Conservation (phyloP, 2,329 filamentous ascomycete genomes). For the Teratosphaeria nubilosa region DNA sequence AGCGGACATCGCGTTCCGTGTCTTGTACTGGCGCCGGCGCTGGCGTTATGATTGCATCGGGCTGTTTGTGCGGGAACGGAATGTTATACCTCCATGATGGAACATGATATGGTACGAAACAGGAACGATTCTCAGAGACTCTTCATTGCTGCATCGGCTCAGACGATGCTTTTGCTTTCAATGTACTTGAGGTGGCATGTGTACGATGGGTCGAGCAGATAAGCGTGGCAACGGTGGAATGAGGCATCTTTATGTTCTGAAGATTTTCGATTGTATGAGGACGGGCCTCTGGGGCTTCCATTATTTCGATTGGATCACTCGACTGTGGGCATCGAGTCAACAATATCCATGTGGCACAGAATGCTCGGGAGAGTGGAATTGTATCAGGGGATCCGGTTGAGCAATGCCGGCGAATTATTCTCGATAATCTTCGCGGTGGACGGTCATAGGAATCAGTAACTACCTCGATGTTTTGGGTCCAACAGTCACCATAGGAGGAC, state of each 20-base stretch:
- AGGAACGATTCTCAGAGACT: neutral
- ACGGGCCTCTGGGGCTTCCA: neutral
- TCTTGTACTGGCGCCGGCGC: neutral
- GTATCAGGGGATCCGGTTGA: no score
- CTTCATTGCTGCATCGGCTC: neutral
- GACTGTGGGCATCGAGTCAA: neutral
- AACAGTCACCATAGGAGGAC: no score
- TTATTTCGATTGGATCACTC: neutral
- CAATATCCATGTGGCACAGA: neutral
- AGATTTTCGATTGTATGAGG: neutral
- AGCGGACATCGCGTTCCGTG: neutral
- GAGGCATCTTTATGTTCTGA: neutral
- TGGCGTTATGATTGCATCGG: neutral
- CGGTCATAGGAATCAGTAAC: no score
- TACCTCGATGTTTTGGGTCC: no score
- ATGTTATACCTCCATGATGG: neutral
- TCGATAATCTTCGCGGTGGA: no score
- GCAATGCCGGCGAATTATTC: no score
- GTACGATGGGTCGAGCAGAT: neutral
- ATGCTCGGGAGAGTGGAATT: neutral
- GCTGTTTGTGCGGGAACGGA: neutral
- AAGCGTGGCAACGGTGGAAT: neutral
- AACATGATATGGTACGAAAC: neutral
- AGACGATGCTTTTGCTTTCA: neutral
- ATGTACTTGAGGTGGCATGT: neutral